phyloP scores from a whole-genome alignment of 208 protist genomes.

The Herpetomonas tarakana region DNA sequence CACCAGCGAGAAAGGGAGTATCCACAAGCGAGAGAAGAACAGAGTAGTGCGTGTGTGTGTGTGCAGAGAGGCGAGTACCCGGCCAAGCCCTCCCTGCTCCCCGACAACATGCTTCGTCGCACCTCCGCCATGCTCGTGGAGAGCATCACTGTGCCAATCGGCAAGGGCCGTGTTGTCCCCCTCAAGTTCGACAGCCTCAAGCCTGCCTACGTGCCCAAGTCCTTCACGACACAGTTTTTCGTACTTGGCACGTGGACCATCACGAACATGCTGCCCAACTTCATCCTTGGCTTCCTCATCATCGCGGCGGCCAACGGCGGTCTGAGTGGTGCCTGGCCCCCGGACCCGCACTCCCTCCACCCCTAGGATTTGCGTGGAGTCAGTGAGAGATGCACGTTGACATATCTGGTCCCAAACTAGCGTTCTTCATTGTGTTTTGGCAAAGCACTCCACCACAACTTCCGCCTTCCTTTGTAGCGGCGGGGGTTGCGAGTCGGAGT shows the following conservation, averaged over 20 bases:
- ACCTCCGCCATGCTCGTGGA: constrained; percentile 48
- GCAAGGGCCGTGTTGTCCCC: constrained; percentile 78
- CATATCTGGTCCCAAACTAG: neutral
- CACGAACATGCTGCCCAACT: constrained; percentile 78
- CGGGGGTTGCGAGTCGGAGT: no score
- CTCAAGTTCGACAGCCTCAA: constrained; percentile 79
- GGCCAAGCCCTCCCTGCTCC: no score
- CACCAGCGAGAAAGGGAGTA: no score
- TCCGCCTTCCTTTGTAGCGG: no score
- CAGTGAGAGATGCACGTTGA: no score
- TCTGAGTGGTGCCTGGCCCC: constrained; percentile 75
- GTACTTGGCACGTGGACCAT: constrained; percentile 77
- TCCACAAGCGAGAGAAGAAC: no score
- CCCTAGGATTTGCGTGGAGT: no score
- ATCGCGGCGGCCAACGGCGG: constrained; percentile 79
- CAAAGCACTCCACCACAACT: no score
- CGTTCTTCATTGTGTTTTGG: neutral
- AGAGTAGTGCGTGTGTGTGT: no score
- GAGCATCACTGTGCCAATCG: constrained; percentile 55
- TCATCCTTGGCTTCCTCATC: constrained; percentile 65
- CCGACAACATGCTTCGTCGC: constrained; percentile 80
- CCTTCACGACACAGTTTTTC: constrained; percentile 77
- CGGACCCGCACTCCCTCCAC: constrained; percentile 81
- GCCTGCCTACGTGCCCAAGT: constrained; percentile 75
- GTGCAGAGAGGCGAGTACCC: no score